Evolutionary conservation across 768 basidiomycete genomes (phyloP), one percentile per base, ranked within the genome.

Genomic region (Leccinum fibrillosum): DNA sequence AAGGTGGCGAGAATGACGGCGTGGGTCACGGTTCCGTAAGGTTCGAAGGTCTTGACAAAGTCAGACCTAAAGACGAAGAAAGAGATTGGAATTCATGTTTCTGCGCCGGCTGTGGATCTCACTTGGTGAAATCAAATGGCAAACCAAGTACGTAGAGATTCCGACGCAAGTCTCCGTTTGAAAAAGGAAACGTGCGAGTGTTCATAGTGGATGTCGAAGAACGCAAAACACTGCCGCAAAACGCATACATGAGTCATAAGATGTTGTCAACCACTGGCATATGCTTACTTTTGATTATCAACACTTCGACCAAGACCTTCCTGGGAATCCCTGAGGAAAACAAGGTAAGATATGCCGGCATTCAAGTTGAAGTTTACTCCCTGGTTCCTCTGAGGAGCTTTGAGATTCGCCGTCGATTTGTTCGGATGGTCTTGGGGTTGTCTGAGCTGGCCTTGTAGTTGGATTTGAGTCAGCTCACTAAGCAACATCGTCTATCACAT

Each of bases 121-220:
- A 90, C 90, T 90, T 89, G 17, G 86, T 86, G 34, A 92, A 78
- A 64, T 88, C 86, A 65, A 92, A 92, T 6, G 91, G 91, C 53
- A 93, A 72, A 13, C 90, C 91, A 26, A 93, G 84, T 42, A 92
- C 90, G 63, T 93, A 93, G 44, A 93, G 82, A 67, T 93, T 93
- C 57, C 90, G 82, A 53, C 90, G 88, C 44, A 37, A 17, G 64
- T 85, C 79, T 54, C 74, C 61, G 26, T 74, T 62, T 30, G 68
- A 52, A 13, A 23, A 64, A 60, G 53, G 62, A 63, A 59, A 69
- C 62, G 49, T 42, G 9, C 60, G 63, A 2, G 39, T 2, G 6
- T 52, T 58, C 42, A 3, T 37, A n/a, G 26, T 21, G 10, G 61
- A 26, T 21, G 30, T 49, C 30, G 48, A 26, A 21, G 52, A 44